Conservation (phyloP, 2,329 filamentous ascomycete species). For the Nigrospora sphaerica region DNA sequence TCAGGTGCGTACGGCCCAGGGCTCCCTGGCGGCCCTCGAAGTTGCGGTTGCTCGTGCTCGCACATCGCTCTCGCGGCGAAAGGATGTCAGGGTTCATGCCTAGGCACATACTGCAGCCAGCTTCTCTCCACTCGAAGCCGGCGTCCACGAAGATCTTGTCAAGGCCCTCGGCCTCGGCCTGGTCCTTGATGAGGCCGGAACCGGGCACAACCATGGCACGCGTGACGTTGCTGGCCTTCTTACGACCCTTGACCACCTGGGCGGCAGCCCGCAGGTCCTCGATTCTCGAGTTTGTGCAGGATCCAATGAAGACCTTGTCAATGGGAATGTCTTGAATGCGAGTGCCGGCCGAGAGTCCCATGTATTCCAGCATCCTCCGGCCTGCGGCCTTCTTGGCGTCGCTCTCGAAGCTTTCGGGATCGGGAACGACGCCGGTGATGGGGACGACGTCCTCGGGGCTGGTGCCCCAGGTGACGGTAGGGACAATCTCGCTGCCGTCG, state of each 20-base stretch:
- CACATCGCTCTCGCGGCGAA: slow-evolving; percentile 84
- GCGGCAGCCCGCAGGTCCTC: slow-evolving; percentile 90
- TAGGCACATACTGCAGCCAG: slow-evolving; percentile 97
- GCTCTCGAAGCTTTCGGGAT: slow-evolving; percentile 78
- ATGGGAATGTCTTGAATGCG: slow-evolving; percentile 86
- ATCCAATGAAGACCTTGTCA: slow-evolving; percentile 97
- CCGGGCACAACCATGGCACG: slow-evolving; percentile 94
- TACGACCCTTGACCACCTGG: slow-evolving; percentile 77
- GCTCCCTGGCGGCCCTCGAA: slow-evolving; percentile 96
- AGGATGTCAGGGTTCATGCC: slow-evolving; percentile 99
- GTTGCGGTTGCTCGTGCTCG: slow-evolving; percentile 93
- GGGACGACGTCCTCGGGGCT: slow-evolving; percentile 94
- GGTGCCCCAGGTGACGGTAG: slow-evolving; percentile 94
- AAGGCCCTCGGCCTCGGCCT: slow-evolving; percentile 85
- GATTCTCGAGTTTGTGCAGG: slow-evolving; percentile 94
- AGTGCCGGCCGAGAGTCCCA: slow-evolving; percentile 83
- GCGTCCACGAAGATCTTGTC: slow-evolving; percentile 89
- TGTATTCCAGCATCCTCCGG: slow-evolving; percentile 83
- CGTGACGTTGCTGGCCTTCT: slow-evolving; percentile 82
- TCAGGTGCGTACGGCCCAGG: slow-evolving; percentile 82
- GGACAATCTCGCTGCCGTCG: slow-evolving; percentile 85
- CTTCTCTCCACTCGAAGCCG: slow-evolving; percentile 96
- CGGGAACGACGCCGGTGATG: slow-evolving; percentile 84
- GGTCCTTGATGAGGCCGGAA: slow-evolving; percentile 86
- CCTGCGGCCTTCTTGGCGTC: slow-evolving; percentile 75